Evolutionary conservation across 345 rosid genomes (phyloP), one percentile per base, ranked within the genome.

Genomic region (Gossypium thurberi): DNA sequence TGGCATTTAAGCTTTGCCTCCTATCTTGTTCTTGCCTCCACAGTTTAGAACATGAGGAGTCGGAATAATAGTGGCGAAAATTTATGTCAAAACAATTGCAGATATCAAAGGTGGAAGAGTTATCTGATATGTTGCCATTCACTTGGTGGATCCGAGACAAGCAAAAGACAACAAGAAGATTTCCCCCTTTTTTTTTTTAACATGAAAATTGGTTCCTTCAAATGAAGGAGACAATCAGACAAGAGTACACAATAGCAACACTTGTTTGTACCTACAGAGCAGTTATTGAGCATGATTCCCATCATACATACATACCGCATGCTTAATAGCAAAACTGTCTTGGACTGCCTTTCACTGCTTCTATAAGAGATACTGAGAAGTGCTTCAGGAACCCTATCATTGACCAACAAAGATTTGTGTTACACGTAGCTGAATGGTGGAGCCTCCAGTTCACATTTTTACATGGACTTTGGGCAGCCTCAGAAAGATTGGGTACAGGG

Each of bases 381-480:
- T 61, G 44, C 20, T 28, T 61, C 21, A 28, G 11, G 20, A 61
- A 25, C 26, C 62, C 33, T 9, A 17, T 37, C 13, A 37, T 17
- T 33, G 44, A 33, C 18, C 10, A 48, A 48, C 17, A 48, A 48
- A 48, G 52, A 48, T 5, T 33, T 33, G 40, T 33, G 52, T 13
- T 48, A 48, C 52, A 48, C 5, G 17, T 48, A 7, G 52, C 52
- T 48, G 67, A 62, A 37, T 5, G 40, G 40, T 33, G 40, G 40
- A 33, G 40, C 40, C 40, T 65, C 74, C 46, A 70, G 59, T 83
- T 83, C 89, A 78, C 60, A 80, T 82, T 78, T 73, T 75, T 82
- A 73, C 76, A 73, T 80, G 77, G 73, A 73, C 75, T 74, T 48
- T 60, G 57, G 70, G 52, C 65, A 69, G 79, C 83, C 81, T 85